Evolutionary conservation across 352 stramenopile genomes (phyloP), one percentile per base, ranked within the genome.

Genomic region (Phytophthora agathidicida): DNA sequence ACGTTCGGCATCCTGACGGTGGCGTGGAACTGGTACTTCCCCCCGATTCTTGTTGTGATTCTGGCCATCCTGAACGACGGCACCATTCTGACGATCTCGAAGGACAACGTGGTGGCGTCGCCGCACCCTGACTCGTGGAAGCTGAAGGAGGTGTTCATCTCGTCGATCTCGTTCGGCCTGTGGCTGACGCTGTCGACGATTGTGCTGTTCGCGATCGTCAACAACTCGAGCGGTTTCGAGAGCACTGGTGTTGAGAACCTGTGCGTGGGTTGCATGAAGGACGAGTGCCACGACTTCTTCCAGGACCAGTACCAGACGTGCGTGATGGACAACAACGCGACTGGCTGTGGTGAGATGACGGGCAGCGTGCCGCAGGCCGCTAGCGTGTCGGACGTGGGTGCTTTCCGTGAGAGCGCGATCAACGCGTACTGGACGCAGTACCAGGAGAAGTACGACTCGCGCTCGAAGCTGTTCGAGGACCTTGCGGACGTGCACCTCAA

Each of bases 61-160:
- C 64, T 97, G 22, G 89, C 89, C 19, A 80, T 97, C 31, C 53
- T 96, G 42, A 97, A 97, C 78, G 87, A 97, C 59, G 82, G 89
- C 39, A 87, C 77, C 51, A 88, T 90, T 42, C 64, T 87, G 62
- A 86, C 80, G 9, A 88, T 88, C 59, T 81, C 80, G 8, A 83
- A 86, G 63, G 77, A 90, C 51, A 82, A 90, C 51, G 80, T 84
- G 44, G 70, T 67, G 20, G 63, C 76, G 14, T 82, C 71, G 55
- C 76, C 72, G 17, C 53, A 67, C 20, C 76, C 76, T 2, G 73
- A 83, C 69, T 83, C 73, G 59, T 83, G 76, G 76, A 83, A 83
- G 65, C 54, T 86, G 31, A n/a, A n/a, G n/a, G n/a, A n/a, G n/a
- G n/a, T n/a, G n/a, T n/a, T n/a, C n/a, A n/a, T n/a, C n/a, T n/a